Percentiles rank a stretch among this genome's conserved stretches.
Evolutionary conservation across 2,329 filamentous ascomycete species (phyloP).

Genomic region (Ambrosiella beaveri): DNA sequence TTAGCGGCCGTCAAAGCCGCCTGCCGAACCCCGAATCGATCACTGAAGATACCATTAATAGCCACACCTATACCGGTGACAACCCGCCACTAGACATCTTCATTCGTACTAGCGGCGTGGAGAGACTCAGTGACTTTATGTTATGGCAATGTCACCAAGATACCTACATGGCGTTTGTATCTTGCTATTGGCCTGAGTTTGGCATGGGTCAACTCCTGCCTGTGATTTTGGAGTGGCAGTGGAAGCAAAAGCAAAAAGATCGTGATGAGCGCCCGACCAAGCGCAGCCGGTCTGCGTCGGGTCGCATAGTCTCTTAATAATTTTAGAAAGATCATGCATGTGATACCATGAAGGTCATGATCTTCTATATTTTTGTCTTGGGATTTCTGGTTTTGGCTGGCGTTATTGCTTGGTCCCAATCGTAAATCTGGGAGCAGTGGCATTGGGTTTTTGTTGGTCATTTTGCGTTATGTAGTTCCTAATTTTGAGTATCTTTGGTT

Average conservation of each 20-base stretch:
- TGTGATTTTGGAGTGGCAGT: conserved; percentile 80
- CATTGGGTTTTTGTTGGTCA: too few species aligned
- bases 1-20: conserved; percentile 19
- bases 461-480: too few species aligned
- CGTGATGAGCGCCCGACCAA: conserved; percentile 30
- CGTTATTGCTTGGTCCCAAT: too few species aligned
- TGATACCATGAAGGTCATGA: background rate
- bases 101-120: conserved; percentile 81
- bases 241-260: conserved; percentile 41
- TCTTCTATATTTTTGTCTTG: background rate
- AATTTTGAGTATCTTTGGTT: too few species aligned
- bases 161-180: conserved; percentile 80
- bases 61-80: conserved; percentile 74
- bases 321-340: background rate
- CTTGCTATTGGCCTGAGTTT: conserved; percentile 91
- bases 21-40: conserved; percentile 69
- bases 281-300: conserved; percentile 15
- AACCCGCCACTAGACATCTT: conserved; percentile 82
- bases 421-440: too few species aligned
- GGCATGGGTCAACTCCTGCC: conserved; percentile 86
- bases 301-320: conserved; percentile 10
- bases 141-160: conserved; percentile 93
- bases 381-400: background rate
- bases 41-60: conserved; percentile 61
- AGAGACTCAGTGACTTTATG: conserved; percentile 92